These are phyloP conservation scores for Erythrophleum fordii DNA, from an alignment of 306 rosid genomes.

Conservation along the genomic window DNA sequence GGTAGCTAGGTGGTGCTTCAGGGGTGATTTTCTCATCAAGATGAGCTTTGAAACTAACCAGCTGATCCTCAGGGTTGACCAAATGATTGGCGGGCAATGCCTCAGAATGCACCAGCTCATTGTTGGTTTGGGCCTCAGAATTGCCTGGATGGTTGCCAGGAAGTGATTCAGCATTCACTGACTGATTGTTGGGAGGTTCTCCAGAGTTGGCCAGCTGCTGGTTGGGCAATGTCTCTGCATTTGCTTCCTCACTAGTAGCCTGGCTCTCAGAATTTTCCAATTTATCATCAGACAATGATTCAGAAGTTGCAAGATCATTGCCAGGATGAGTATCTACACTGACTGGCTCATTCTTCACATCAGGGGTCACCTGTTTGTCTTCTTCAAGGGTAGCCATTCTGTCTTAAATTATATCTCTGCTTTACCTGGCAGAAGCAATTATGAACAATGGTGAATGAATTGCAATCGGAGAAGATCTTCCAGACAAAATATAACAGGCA, in stretches of 20 bases:
- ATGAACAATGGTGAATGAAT: background rate
- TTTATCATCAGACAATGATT: conserved; percentile 22
- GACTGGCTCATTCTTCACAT: conserved; percentile 32
- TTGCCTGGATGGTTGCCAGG: conserved; percentile 10
- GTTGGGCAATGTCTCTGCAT: conserved; percentile 25
- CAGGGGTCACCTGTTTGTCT: conserved; percentile 44
- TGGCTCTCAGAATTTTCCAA: conserved; percentile 31
- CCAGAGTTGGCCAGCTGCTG: conserved; percentile 19
- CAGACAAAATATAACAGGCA: background rate
- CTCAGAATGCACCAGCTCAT: conserved; percentile 29
- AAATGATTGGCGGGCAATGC: conserved; percentile 14
- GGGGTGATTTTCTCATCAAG: conserved; percentile 25
- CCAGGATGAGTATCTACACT: conserved; percentile 32
- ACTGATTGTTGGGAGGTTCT: conserved; percentile 13
- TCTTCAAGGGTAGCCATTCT: conserved; percentile 57
- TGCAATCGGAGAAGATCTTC: background rate
- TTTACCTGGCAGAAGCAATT: conserved; percentile 27
- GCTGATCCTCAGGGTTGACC: background rate
- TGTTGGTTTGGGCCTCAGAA: conserved; percentile 29
- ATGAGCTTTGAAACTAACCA: conserved; percentile 19
- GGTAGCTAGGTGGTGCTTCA: conserved; percentile 29
- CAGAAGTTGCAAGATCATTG: conserved; percentile 37
- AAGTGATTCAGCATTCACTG: conserved; percentile 27
- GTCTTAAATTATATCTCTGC: conserved; percentile 47
- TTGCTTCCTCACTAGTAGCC: conserved; percentile 36